Base-by-base conservation (phyloP, 805 yeast genomes). In the Grigorovia humatica region DNA sequence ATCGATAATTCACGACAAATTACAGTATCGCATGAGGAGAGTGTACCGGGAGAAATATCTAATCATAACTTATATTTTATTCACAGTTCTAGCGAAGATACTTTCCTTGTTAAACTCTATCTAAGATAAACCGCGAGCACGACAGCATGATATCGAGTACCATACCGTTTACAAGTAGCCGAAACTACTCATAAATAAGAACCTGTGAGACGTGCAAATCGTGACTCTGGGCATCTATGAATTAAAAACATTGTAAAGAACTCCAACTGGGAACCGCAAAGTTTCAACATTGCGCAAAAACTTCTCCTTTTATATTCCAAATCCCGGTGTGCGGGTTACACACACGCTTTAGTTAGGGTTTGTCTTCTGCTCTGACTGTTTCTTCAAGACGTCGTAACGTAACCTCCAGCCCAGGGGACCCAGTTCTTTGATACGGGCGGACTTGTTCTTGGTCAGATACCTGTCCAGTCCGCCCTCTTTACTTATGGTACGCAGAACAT, bases 71-170 rank as follows among this genome's bases (percentile, higher is more conserved):
- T 55, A 55, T 59, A 59, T 52, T 52, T 23, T 12, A 48, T 54
- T 54, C 58, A 58, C 54, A 57, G 60, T 57, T 56, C 61, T 70
- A 58, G 63, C 51, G 57, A 47, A 58, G 63, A 57, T 61, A 55
- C 58, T 47, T 51, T 54, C 57, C 54, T 54, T 52, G 48, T 45
- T 52, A 46, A 23, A 61, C 61, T 80, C 71, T 52, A 70, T 86
- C 90, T 86, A 77, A 85, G 93, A 85, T 61, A 86, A 73, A 72
- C 85, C 93, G 93, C 93, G 90, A 86, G 95, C 95, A 86, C 95
- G 87, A 78, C 77, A 72, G 55, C 52, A 52, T 50, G 54, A 51
- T 46, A 54, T 43, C 56, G 43, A 55, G 56, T 56, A 51, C 51
- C 52, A 48, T 50, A 53, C 56, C 56, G 59, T 55, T 53, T 35